Conservation (phyloP, 2,329 filamentous ascomycete species). For the Cadophora luteo-olivacea region DNA sequence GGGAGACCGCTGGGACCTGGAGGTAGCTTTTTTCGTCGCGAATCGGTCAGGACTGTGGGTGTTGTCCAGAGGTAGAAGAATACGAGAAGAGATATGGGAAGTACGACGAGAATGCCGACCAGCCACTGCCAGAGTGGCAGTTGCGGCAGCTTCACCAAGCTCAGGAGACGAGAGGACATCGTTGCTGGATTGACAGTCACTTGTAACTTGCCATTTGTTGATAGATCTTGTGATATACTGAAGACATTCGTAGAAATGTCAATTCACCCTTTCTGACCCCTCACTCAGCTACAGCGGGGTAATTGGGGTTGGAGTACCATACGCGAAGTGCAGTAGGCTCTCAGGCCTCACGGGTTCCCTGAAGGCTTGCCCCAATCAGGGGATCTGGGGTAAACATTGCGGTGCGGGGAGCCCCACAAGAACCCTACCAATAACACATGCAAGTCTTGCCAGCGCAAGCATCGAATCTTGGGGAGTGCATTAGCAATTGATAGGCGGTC, state of each 20-base stretch:
- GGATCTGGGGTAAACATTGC: conserved; percentile 3
- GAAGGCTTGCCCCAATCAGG: background rate
- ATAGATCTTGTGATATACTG: conserved; percentile 6
- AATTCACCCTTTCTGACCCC: background rate
- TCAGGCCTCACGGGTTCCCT: background rate
- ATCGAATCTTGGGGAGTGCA: background rate
- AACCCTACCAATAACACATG: background rate
- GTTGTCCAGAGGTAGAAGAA: conserved; percentile 33
- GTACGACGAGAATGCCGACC: conserved; percentile 10
- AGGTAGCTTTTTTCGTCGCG: conserved; percentile 43
- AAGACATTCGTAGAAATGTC: conserved; percentile 1
- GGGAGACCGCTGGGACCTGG: conserved; percentile 49
- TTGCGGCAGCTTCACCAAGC: background rate
- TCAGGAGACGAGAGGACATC: background rate
- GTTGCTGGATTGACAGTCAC: background rate
- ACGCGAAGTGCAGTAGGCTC: background rate
- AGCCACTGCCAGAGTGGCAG: conserved; percentile 25
- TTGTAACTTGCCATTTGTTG: background rate
- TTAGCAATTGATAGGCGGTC: background rate
- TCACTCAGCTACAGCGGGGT: background rate
- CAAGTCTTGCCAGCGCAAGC: background rate
- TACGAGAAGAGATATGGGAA: conserved; percentile 23
- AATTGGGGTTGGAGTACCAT: background rate
- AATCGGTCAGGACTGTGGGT: conserved; percentile 33
- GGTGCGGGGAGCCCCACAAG: conserved; percentile 10